A percentile compares a stretch with the other conserved stretches of the same genome.
Conservation (phyloP, 2,329 filamentous ascomycete species). For the Xylariaceae sp. region DNA sequence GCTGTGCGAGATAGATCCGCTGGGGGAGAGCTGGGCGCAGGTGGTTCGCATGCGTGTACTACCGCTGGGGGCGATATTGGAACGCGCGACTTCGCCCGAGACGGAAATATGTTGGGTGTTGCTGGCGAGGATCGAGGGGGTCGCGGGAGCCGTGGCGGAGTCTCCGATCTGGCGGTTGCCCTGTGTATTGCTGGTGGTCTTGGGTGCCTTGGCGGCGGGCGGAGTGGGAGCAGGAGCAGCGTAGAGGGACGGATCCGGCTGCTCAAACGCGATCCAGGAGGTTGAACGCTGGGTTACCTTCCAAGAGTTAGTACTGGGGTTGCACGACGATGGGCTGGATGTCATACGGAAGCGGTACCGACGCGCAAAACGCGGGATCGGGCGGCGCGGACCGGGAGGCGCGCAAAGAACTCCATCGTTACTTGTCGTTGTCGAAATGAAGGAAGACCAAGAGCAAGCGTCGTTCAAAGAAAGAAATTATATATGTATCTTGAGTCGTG, state of each 20-base stretch:
- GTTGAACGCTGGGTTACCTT: constrained; percentile 4
- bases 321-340: too few relatives aligned
- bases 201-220: constrained; percentile 3
- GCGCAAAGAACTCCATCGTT: too few relatives aligned
- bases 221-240: constrained; percentile 1
- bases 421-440: too few relatives aligned
- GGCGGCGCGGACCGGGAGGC: too few relatives aligned
- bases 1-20: not conserved
- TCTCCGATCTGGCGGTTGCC: constrained; percentile 3
- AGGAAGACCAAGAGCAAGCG: too few relatives aligned
- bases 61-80: constrained; percentile 4
- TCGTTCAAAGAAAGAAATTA: too few relatives aligned
- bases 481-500: too few relatives aligned
- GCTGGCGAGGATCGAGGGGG: not conserved
- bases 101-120: not conserved
- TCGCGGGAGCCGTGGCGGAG: constrained; percentile 4
- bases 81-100: constrained; percentile 2
- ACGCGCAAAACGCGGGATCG: too few relatives aligned
- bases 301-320: too few relatives aligned
- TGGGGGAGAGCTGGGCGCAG: not conserved
- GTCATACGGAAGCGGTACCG: too few relatives aligned
- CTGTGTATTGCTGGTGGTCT: constrained; percentile 1
- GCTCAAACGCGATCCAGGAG: constrained; percentile 25
- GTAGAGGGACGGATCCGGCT: constrained; percentile 21
- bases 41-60: not conserved